Base-by-base conservation (phyloP, 257 asterid species). In the Nicotiana benthamiana region DNA sequence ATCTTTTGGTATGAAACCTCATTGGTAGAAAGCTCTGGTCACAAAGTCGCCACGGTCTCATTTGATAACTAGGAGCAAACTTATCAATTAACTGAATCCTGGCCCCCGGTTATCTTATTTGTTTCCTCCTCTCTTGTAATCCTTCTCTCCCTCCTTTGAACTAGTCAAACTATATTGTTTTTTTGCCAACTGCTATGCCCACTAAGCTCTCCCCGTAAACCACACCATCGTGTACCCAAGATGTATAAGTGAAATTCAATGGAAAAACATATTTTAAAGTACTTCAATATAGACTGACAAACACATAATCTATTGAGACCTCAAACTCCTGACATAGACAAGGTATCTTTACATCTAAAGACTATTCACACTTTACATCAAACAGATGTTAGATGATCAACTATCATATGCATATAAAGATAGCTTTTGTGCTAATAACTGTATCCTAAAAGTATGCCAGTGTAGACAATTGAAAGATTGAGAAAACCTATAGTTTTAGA, bases 401-500 rank as follows among this genome's bases (percentile, higher is more conserved):
- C 77, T 68, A 68, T 27, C 77, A 40, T 15, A 63, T 68, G 77
- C 76, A 68, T 68, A 48, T 48, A 40, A 30, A 63, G 77, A 40
- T 40, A 40, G 57, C 36, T 68, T 68, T 68, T 68, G 56, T 36
- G 77, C 20, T 40, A 40, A 40, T 68, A 68, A 54, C 8, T 68
- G 57, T 68, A 66, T 66, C 27, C 27, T 66, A 48, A 66, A 27
- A 34, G 18, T 34, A 34, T 66, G 75, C 17, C 52, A 32, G 24
- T 66, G 26, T 66, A 9, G n/a, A 68, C 5, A 24, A 11, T 36
- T 67, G 75, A 18, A 9, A 67, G 75, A 22, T 68, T 68, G 12
- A 68, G 20, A 36, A 68, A 40, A 40, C 20, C 32, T 40, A 57
- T 40, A 43, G 57, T 12, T 68, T 36, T 34, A 67, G 18, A 9